Evolutionary conservation across 2,329 filamentous ascomycete genomes (phyloP), one percentile per base, ranked within the genome.

Genomic region (Pestalotiopsis sp.): DNA sequence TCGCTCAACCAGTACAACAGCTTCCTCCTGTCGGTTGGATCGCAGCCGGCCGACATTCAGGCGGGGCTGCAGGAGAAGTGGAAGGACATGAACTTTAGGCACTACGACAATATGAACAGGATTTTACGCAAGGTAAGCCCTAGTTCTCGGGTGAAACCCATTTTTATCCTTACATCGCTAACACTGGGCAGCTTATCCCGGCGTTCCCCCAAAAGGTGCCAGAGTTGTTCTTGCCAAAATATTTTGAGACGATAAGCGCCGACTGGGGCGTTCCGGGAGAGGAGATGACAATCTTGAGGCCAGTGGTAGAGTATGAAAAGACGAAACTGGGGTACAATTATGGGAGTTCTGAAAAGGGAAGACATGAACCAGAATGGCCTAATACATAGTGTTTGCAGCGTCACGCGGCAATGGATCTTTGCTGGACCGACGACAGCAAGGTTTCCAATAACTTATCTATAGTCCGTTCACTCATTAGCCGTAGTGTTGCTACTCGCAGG

Each of bases 91-190:
- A 69, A 69, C 39, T 71, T 71, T 25, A 67, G 76, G 13, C 70
- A 77, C 17, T 78, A 77, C 45, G 76, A 78, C 61, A 76, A 78
- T 65, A 69, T 78, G 68, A 75, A 77, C 65, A 71, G 76, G 36
- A 76, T 77, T 64, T 71, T 76, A 72, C 72, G 72, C 23, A 71
- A 76, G 67, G 76, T 77, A 64, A 70, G 75, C 73, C 17, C n/a
- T n/a, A 4, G 6, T 31, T 12, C 17, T 4, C 45, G 27, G 4
- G 5, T 55, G 31, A 52, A 20, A 1, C 3, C 27, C 6, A 17
- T 41, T 5, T 11, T n/a, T 2, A 36, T 9, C n/a, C 39, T 6
- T 5, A 5, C 25, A 7, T 55, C 49, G 23, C 39, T 67, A 17
- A 66, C 25, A 45, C 45, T 13, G 2, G 12, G 4, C 12, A 68